phyloP scores from a whole-genome alignment of 1,284 basidiomycete species.

The Laetiporus sulphureus region DNA sequence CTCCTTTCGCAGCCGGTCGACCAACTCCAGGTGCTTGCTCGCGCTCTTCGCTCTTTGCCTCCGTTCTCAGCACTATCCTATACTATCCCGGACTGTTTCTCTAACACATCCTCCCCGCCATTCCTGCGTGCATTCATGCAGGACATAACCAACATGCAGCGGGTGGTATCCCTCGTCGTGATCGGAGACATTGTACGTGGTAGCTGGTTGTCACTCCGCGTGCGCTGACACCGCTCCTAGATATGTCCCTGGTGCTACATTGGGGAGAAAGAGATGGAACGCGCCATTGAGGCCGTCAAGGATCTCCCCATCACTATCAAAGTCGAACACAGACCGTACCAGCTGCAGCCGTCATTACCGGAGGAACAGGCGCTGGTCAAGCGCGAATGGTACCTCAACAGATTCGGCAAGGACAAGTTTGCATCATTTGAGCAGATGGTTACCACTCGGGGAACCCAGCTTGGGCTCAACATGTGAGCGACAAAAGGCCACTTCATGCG shows the following conservation, averaged over 20 bases:
- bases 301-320: conserved; percentile 63
- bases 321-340: conserved; percentile 71
- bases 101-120: too few species aligned
- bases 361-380: conserved; percentile 41
- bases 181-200: conserved; percentile 65
- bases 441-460: conserved; percentile 44
- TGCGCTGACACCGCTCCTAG: conserved; percentile 27
- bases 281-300: conserved; percentile 55
- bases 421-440: conserved; percentile 41
- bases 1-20: too few species aligned
- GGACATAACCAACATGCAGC: conserved; percentile 13
- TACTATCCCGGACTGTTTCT: too few species aligned
- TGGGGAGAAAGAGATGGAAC: conserved; percentile 62
- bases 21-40: too few species aligned
- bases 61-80: too few species aligned
- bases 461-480: conserved; percentile 63
- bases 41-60: too few species aligned
- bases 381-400: conserved; percentile 41
- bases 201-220: conserved; percentile 8
- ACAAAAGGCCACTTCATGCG: neutral
- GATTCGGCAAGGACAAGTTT: conserved; percentile 55
- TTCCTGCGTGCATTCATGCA: too few species aligned
- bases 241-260: conserved; percentile 72
- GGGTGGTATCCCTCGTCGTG: conserved; percentile 56
- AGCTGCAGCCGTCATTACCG: conserved; percentile 47